Conservation (phyloP, 768 basidiomycete genomes). For the Leccinum boreale region DNA sequence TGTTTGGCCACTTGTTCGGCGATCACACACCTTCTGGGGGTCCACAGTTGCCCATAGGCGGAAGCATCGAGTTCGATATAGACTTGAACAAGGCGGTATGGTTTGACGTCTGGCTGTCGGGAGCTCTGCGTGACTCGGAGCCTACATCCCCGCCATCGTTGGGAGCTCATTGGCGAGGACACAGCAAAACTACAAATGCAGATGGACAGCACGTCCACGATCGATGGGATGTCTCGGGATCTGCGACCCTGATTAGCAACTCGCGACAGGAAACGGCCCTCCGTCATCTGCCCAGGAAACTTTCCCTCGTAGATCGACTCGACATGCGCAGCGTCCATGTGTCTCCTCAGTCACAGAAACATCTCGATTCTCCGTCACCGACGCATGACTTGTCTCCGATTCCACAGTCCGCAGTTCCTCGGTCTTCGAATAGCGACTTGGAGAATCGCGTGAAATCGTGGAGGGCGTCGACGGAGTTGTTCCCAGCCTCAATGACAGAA, state of each 20-base stretch:
- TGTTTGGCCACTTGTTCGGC: conserved; percentile 65
- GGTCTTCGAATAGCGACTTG: conserved; percentile 48
- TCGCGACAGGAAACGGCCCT: conserved; percentile 29
- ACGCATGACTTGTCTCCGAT: conserved; percentile 53
- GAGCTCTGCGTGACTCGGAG: conserved; percentile 44
- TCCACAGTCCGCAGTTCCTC: conserved; percentile 57
- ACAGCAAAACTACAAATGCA: conserved; percentile 47
- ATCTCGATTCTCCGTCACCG: conserved; percentile 12
- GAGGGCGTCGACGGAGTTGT: conserved; percentile 54
- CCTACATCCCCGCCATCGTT: conserved; percentile 42
- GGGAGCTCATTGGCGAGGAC: conserved; percentile 42
- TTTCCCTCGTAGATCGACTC: conserved; percentile 67
- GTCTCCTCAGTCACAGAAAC: conserved; percentile 28
- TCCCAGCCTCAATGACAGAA: conserved; percentile 45
- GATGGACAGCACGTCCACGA: conserved; percentile 40
- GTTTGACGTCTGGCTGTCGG: conserved; percentile 68
- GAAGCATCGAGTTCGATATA: conserved; percentile 84
- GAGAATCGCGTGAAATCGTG: conserved; percentile 61
- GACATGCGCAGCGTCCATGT: conserved; percentile 42
- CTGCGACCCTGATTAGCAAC: conserved; percentile 9
- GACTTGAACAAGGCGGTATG: conserved; percentile 74
- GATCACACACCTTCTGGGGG: conserved; percentile 31
- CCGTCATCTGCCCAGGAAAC: conserved; percentile 60
- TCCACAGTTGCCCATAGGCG: conserved; percentile 58
- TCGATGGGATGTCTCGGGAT: conserved; percentile 27